Base-by-base conservation (phyloP, 805 yeast species). In the Ogataea kodamae region DNA sequence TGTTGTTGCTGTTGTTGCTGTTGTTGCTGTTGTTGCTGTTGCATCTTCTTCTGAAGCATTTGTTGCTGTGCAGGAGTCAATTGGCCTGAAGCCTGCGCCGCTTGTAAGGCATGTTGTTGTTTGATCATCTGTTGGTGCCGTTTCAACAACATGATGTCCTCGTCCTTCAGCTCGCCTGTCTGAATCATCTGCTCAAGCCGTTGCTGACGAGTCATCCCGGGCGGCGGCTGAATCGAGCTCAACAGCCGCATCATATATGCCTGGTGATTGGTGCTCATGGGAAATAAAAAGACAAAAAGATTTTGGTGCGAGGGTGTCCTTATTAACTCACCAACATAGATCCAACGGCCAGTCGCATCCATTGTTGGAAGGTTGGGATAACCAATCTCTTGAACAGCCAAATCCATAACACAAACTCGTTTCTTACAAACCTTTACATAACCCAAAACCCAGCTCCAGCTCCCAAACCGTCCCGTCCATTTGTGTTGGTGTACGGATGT, bases 161-260 rank as follows among this genome's bases (percentile, higher is more conserved):
- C 53, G 29, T 51, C 49, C 20, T 54, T 54, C 29, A 57, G 40
- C 39, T 57, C 60, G 10, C 62, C 61, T 21, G 44, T 49, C 21
- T 43, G 48, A 9, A 57, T 49, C 50, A 57, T 48, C 39, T 55
- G 58, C 33, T 57, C 59, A 22, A 57, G 42, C 22, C 52, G 43
- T 36, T 57, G 59, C 30, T 57, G 62, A 21, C 57, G 51, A 10
- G 61, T 50, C 52, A 57, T 49, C 5, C 62, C 62, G 3, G 59
- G 58, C 7, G 55, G 52, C 15, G 62, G 60, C 38, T 57, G 60
- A 20, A 57, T 55, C 21, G 56, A 50, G 35, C 43, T 46, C 26
- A 56, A 32, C 23, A 56, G 46, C 23, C 49, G 40, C 43, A 52
- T 49, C 46, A 56, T 52, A 30, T 56, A 55, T 8, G 48, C 44